A percentile compares a stretch with the other conserved stretches of the same genome.
These are phyloP conservation scores for Fonsecaea nubica DNA, from an alignment of 2,329 filamentous ascomycete species.

Conservation along the genomic window DNA sequence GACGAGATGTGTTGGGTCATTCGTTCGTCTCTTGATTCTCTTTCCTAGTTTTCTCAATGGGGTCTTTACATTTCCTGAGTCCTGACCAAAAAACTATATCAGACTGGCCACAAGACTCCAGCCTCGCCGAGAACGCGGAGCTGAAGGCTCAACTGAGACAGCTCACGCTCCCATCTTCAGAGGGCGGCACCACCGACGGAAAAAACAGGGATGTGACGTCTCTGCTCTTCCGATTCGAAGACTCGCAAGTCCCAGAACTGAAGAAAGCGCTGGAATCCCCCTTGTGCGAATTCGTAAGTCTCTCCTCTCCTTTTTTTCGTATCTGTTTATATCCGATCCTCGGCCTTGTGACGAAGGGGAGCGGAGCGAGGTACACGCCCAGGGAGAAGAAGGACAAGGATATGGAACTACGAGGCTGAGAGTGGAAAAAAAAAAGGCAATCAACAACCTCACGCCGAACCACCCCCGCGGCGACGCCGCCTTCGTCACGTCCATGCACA, in stretches of 20 bases:
- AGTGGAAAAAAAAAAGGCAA: slow-evolving; percentile 4
- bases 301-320: neutral
- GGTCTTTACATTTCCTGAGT: neutral
- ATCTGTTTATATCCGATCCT: neutral
- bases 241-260: slow-evolving; percentile 8
- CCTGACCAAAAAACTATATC: neutral
- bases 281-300: slow-evolving; percentile 25
- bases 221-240: slow-evolving; percentile 18
- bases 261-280: slow-evolving; percentile 20
- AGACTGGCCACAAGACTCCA: slow-evolving; percentile 7
- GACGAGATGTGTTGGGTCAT: slow-evolving; percentile 30
- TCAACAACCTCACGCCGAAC: slow-evolving; percentile 12
- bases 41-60: neutral
- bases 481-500: slow-evolving; percentile 23
- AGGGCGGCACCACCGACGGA: no score
- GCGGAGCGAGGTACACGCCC: no score
- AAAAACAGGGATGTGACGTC: neutral
- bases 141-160: slow-evolving; percentile 7
- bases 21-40: slow-evolving; percentile 4
- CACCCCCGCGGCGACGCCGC: neutral
- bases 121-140: neutral
- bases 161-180: neutral
- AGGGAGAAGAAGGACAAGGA: no score
- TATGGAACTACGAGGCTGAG: no score
- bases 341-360: no score